phyloP scores from a whole-genome alignment of 495 filamentous ascomycete species.

The Podospora comata region DNA sequence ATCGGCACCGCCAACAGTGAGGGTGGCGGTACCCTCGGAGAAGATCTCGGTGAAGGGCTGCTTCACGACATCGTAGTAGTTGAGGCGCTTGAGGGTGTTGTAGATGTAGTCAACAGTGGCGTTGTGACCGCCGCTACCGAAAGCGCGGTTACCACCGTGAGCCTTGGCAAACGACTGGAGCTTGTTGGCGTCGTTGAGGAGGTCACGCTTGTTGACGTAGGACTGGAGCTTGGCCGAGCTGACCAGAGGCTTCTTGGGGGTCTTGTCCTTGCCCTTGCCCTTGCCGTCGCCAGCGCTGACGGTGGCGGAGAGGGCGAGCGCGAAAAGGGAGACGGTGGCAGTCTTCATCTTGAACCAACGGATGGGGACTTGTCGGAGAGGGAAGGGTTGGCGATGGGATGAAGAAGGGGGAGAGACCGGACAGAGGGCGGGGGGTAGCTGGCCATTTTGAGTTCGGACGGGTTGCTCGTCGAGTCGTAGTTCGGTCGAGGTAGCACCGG shows the following conservation, averaged over 20 bases:
- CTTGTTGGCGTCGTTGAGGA: constrained; percentile 44
- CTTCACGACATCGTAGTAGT: constrained; percentile 60
- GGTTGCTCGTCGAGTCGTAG: background rate
- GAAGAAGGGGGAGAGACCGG: constrained; percentile 1
- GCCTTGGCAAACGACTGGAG: constrained; percentile 43
- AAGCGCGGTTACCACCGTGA: constrained; percentile 49
- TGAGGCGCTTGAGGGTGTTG: constrained; percentile 41
- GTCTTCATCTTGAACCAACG: constrained; percentile 20
- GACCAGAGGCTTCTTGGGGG: constrained; percentile 18
- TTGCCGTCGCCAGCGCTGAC: constrained; percentile 11
- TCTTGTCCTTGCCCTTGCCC: background rate
- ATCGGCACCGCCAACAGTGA: constrained; percentile 33
- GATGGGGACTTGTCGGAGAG: background rate
- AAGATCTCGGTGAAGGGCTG: constrained; percentile 52
- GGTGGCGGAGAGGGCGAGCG: constrained; percentile 12
- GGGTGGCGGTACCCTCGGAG: constrained; percentile 34
- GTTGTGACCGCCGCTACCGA: constrained; percentile 60
- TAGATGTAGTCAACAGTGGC: constrained; percentile 62
- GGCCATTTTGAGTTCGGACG: constrained; percentile 8
- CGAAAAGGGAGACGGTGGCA: constrained; percentile 12
- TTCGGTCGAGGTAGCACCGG: background rate
- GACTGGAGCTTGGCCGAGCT: constrained; percentile 26
- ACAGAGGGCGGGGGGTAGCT: background rate
- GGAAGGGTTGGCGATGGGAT: background rate
- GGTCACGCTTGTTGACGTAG: constrained; percentile 41